Evolutionary conservation across 169 alveolate genomes (phyloP).

Genomic region (Plasmodium vinckei): DNA sequence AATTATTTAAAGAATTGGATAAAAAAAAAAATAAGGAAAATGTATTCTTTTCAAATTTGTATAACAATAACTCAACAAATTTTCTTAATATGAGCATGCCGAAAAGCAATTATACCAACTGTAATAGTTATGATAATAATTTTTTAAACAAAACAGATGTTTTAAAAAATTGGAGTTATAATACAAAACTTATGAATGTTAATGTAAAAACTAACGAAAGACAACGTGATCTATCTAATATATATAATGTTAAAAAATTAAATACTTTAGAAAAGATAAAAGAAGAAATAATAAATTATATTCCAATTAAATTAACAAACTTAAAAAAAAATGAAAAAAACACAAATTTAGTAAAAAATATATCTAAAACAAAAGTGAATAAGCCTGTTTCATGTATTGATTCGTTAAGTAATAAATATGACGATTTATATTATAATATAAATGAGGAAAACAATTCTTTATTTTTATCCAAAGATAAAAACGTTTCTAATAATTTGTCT

Average conservation of each 20-base stretch:
- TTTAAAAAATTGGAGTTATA: constrained; percentile 21
- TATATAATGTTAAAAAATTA: too few relatives aligned
- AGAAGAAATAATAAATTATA: not conserved
- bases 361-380: not conserved
- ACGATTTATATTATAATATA: not conserved
- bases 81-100: constrained; percentile 24
- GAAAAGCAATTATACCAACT: constrained; percentile 8
- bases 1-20: not conserved
- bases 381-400: not conserved
- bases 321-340: constrained; percentile 19
- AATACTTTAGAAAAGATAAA: not conserved
- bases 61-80: constrained; percentile 33
- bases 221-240: not conserved
- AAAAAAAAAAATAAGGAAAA: too few relatives aligned
- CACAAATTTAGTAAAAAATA: constrained; percentile 2
- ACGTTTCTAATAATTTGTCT: not conserved
- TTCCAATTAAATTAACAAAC: constrained; percentile 4
- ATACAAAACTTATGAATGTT: not conserved
- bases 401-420: constrained; percentile 4
- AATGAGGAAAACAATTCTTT: not conserved
- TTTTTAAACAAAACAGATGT: constrained; percentile 13
- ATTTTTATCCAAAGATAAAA: not conserved
- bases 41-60: not conserved
- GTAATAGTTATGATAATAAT: too few relatives aligned
- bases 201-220: not conserved